phyloP scores from a whole-genome alignment of 2,329 filamentous ascomycete species.

The Neonectria coccinea region DNA sequence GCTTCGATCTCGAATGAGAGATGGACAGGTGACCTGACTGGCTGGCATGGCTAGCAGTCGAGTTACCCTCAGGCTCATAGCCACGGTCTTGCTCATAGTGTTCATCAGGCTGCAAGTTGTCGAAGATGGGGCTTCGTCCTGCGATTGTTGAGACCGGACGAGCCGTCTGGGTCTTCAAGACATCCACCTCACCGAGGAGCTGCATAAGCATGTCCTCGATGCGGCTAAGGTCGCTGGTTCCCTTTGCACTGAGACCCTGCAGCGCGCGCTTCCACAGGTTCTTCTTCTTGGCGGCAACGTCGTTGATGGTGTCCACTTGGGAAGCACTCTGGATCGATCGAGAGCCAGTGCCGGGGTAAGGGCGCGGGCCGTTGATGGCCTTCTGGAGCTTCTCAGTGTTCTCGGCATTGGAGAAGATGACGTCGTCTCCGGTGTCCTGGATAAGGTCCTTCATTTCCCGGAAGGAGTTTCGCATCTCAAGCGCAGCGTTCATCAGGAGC shows the following conservation, averaged over 20 bases:
- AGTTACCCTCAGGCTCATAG: conserved; percentile 88
- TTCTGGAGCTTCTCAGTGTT: conserved; percentile 89
- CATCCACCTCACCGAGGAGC: conserved; percentile 91
- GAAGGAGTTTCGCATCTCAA: conserved; percentile 97
- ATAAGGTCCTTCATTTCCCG: conserved; percentile 95
- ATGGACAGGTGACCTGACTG: conserved; percentile 82
- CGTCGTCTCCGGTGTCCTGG: conserved; percentile 83
- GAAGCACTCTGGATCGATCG: conserved; percentile 70
- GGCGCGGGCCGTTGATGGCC: conserved; percentile 85
- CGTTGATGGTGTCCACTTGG: conserved; percentile 66
- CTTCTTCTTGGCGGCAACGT: conserved; percentile 80
- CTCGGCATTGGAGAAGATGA: conserved; percentile 88
- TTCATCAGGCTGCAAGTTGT: conserved; percentile 71
- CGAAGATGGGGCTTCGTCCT: conserved; percentile 73
- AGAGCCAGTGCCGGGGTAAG: conserved; percentile 72
- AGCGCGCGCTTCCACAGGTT: conserved; percentile 96
- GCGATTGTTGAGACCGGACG: conserved; percentile 51
- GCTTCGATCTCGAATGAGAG: conserved; percentile 59
- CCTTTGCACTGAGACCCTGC: conserved; percentile 88
- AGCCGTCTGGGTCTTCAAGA: conserved; percentile 73
- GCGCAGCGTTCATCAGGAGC: conserved; percentile 90
- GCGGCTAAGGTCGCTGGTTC: conserved; percentile 85
- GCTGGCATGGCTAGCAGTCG: conserved; percentile 73
- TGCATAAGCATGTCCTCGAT: conserved; percentile 95
- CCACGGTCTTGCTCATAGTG: conserved; percentile 77